phyloP scores from a whole-genome alignment of 176 grass and related monocot genomes.

The Ampelocalamus luodianensis region DNA sequence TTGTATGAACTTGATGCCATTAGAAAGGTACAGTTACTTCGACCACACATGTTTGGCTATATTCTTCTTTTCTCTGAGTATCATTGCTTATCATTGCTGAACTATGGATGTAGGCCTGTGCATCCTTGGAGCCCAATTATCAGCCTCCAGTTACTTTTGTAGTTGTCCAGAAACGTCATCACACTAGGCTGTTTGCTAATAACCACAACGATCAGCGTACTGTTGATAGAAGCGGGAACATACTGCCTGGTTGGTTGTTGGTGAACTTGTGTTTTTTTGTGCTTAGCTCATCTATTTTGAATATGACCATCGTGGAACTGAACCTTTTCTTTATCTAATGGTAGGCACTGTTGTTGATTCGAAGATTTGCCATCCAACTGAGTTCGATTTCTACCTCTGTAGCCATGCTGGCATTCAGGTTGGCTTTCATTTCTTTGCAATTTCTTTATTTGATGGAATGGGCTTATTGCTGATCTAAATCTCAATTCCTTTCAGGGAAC shows the following conservation, averaged over 20 bases:
- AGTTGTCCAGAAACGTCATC: conserved; percentile 97
- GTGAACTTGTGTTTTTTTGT: not conserved
- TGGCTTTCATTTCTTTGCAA: conserved; percentile 13
- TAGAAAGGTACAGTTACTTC: conserved; percentile 71
- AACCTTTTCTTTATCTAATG: conserved; percentile 22
- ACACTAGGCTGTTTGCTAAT: conserved; percentile 92
- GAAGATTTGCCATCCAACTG: conserved; percentile 97
- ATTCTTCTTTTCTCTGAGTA: not conserved
- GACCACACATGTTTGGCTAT: not conserved
- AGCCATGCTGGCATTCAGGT: conserved; percentile 99
- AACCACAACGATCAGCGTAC: conserved; percentile 77
- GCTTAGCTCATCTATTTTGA: conserved; percentile 3
- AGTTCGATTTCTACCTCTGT: conserved; percentile 97
- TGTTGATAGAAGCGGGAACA: conserved; percentile 91
- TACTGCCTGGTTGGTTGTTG: conserved; percentile 81
- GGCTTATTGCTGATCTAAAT: conserved; percentile 29
- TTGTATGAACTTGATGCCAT: conserved; percentile 95
- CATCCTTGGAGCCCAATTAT: conserved; percentile 91
- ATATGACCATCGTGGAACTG: not conserved
- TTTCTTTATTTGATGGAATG: not conserved
- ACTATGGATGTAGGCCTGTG: conserved; percentile 69
- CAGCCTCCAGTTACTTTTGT: conserved; percentile 98
- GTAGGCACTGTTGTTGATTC: conserved; percentile 95
- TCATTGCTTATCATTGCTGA: not conserved
- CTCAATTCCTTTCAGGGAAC: conserved; percentile 64